Conservation (phyloP, 2,329 filamentous ascomycete species). For the Cladophialophora chaetospira region DNA sequence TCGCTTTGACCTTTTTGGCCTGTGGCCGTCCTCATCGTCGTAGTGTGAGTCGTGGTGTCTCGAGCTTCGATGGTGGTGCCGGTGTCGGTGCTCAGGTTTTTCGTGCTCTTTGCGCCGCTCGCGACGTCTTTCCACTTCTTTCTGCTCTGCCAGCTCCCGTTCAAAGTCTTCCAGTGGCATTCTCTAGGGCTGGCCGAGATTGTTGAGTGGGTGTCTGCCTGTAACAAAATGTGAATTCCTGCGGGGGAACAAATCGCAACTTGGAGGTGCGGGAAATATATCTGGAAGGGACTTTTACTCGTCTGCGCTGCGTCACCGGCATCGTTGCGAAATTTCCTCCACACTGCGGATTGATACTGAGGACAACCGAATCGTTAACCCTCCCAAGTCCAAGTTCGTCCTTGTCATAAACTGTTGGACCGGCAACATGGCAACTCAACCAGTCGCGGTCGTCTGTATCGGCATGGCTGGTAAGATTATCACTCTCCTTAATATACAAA, state of each 20-base stretch:
- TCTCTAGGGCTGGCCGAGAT: background rate
- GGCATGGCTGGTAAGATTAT: slow-evolving; percentile 80
- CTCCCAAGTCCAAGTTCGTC: background rate
- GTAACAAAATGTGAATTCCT: background rate
- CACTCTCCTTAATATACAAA: background rate
- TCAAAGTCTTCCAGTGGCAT: slow-evolving; percentile 76
- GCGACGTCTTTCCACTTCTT: slow-evolving; percentile 38
- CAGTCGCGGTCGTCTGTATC: slow-evolving; percentile 85
- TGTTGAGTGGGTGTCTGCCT: background rate
- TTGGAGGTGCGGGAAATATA: no score
- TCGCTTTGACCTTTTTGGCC: slow-evolving; percentile 51
- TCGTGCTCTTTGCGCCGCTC: slow-evolving; percentile 46
- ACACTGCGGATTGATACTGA: no score
- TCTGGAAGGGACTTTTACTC: no score
- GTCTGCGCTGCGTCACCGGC: no score
- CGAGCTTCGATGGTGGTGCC: slow-evolving; percentile 41
- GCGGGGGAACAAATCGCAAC: no score
- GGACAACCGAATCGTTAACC: no score
- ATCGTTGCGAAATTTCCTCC: background rate
- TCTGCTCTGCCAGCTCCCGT: slow-evolving; percentile 63
- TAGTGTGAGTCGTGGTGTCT: slow-evolving; percentile 50
- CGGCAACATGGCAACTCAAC: slow-evolving; percentile 52
- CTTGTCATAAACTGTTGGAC: background rate
- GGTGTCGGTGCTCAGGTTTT: slow-evolving; percentile 40
- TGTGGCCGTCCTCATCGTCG: slow-evolving; percentile 54